phyloP scores from a whole-genome alignment of 208 protist species.

The Wallacemonas sp. region DNA sequence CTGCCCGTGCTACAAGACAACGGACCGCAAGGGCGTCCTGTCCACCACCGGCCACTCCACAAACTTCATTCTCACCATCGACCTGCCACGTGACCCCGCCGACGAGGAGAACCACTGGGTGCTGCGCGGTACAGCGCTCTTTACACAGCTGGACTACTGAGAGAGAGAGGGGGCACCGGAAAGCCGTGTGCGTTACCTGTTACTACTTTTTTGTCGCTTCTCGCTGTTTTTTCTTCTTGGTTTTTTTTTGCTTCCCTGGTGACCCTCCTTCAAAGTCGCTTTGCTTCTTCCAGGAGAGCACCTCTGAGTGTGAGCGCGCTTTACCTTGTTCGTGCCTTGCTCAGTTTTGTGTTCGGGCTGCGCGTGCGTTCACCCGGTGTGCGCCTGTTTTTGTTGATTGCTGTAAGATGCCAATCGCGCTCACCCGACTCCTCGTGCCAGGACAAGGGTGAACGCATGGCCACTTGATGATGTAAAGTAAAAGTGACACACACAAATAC shows the following conservation, averaged over 20 bases:
- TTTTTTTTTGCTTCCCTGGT: not conserved
- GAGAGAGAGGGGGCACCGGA: not conserved
- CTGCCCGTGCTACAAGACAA: conserved; percentile 97
- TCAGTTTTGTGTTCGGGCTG: too few species aligned
- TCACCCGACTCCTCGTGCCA: too few species aligned
- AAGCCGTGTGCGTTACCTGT: not conserved
- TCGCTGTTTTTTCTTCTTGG: conserved; percentile 13
- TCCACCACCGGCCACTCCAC: conserved; percentile 98
- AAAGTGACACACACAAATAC: not conserved
- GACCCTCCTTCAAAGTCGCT: not conserved
- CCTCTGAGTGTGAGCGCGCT: too few species aligned
- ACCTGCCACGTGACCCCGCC: conserved; percentile 74
- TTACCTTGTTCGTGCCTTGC: too few species aligned
- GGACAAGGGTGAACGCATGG: too few species aligned
- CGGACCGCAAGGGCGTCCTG: conserved; percentile 91
- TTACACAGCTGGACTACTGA: conserved; percentile 91
- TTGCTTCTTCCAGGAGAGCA: not conserved
- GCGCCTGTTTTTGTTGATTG: not conserved
- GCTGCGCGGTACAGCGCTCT: conserved; percentile 87
- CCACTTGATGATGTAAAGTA: not conserved
- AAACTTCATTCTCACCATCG: conserved; percentile 96
- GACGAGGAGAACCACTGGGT: conserved; percentile 90
- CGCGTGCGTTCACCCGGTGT: too few species aligned
- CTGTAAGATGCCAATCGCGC: not conserved
- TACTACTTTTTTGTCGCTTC: not conserved